These are phyloP conservation scores for Tolypocladium sp. DNA, from an alignment of 2,329 filamentous ascomycete species.

Conservation along the genomic window DNA sequence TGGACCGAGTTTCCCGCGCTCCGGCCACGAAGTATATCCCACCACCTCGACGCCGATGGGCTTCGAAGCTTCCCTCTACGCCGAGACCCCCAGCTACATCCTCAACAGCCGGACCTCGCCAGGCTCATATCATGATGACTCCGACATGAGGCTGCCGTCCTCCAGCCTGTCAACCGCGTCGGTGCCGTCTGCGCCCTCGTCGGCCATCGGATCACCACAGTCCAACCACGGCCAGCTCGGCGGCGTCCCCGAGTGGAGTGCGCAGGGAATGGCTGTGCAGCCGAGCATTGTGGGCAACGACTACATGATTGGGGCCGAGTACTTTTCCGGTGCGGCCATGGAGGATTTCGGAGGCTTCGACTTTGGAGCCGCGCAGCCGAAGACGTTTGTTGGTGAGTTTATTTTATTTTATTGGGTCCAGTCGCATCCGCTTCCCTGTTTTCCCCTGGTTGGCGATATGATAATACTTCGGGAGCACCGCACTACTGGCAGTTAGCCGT, in stretches of 20 bases:
- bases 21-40: constrained; percentile 20
- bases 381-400: constrained; percentile 50
- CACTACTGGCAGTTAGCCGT: neutral
- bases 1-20: constrained; percentile 8
- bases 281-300: constrained; percentile 54
- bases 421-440: neutral
- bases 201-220: constrained; percentile 58
- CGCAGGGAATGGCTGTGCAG: constrained; percentile 45
- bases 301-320: constrained; percentile 43
- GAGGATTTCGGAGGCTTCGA: constrained; percentile 42
- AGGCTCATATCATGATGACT: constrained; percentile 39
- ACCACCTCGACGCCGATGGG: constrained; percentile 24
- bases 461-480: neutral
- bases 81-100: constrained; percentile 34
- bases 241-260: constrained; percentile 49
- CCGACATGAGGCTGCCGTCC: constrained; percentile 39
- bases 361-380: constrained; percentile 29
- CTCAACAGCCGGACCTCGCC: constrained; percentile 39
- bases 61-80: constrained; percentile 39
- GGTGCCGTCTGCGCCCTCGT: constrained; percentile 55
- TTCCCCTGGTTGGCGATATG: neutral
- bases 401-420: constrained; percentile 6
- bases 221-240: constrained; percentile 50
- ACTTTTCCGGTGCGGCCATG: constrained; percentile 40
- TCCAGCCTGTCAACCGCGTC: constrained; percentile 54